These are phyloP conservation scores for Daedaleopsis sinensis DNA, from an alignment of 768 basidiomycete genomes.

Conservation along the genomic window DNA sequence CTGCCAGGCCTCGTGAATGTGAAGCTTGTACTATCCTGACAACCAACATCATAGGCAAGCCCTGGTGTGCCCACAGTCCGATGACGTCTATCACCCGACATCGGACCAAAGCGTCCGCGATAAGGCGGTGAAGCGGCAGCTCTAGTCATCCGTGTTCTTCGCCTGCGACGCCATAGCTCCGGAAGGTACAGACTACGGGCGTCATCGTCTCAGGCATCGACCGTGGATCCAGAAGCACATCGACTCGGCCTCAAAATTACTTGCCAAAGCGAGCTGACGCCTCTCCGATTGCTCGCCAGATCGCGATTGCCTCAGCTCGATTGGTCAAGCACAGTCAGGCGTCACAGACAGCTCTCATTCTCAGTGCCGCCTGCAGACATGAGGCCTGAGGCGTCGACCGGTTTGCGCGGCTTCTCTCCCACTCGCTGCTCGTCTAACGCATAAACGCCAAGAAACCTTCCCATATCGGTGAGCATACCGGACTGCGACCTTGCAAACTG, in stretches of 20 bases:
- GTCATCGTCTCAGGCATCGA: background rate
- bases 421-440: background rate
- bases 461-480: background rate
- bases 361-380: background rate
- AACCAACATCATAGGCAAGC: background rate
- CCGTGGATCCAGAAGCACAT: slow-evolving; percentile 1
- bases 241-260: background rate
- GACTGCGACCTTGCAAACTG: background rate
- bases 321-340: background rate
- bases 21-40: background rate
- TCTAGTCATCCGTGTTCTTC: background rate
- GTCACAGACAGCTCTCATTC: background rate
- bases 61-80: background rate
- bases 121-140: background rate
- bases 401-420: background rate
- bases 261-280: background rate
- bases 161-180: background rate
- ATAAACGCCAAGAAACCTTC: background rate
- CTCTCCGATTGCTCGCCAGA: background rate
- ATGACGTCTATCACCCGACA: background rate
- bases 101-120: background rate
- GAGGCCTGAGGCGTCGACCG: background rate
- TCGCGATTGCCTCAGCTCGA: background rate
- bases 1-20: background rate
- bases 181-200: background rate